phyloP scores from a whole-genome alignment of 805 yeast genomes.

The Metschnikowia kofuensis region DNA sequence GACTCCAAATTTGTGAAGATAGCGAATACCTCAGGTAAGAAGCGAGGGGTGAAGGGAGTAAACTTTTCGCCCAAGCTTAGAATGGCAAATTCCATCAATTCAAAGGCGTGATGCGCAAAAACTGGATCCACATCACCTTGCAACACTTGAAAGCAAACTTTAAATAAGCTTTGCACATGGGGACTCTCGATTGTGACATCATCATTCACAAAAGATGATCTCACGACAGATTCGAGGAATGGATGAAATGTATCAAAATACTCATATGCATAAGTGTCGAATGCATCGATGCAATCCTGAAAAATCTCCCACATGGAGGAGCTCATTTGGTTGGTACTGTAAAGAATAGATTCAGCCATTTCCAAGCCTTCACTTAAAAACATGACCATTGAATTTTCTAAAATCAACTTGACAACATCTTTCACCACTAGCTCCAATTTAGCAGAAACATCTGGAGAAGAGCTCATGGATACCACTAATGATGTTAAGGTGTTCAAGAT shows the following conservation, averaged over 20 bases:
- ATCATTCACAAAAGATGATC: slow-evolving; percentile 44
- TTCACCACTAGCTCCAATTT: slow-evolving; percentile 33
- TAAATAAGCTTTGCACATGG: slow-evolving; percentile 36
- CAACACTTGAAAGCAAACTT: slow-evolving; percentile 34
- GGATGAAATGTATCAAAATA: slow-evolving; percentile 55
- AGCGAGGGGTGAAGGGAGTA: slow-evolving; percentile 30
- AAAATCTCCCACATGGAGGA: slow-evolving; percentile 54
- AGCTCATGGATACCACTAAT: slow-evolving; percentile 41
- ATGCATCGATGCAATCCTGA: slow-evolving; percentile 47
- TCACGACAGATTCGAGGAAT: slow-evolving; percentile 54
- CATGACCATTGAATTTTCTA: slow-evolving; percentile 39
- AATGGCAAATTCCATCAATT: slow-evolving; percentile 34
- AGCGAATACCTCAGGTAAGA: slow-evolving; percentile 34
- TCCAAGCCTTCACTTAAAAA: slow-evolving; percentile 40
- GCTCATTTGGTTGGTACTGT: slow-evolving; percentile 51
- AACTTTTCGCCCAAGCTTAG: slow-evolving; percentile 31
- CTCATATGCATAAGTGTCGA: slow-evolving; percentile 58
- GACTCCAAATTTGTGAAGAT: slow-evolving; percentile 34
- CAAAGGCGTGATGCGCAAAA: slow-evolving; percentile 39
- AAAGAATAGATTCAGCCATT: slow-evolving; percentile 50
- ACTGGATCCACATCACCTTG: slow-evolving; percentile 39
- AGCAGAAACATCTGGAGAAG: slow-evolving; percentile 36
- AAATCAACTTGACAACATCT: slow-evolving; percentile 31
- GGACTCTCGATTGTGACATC: slow-evolving; percentile 36
- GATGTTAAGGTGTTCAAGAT: slow-evolving; percentile 41